phyloP scores from a whole-genome alignment of 768 basidiomycete genomes.

The Psilocybe tampanensis region DNA sequence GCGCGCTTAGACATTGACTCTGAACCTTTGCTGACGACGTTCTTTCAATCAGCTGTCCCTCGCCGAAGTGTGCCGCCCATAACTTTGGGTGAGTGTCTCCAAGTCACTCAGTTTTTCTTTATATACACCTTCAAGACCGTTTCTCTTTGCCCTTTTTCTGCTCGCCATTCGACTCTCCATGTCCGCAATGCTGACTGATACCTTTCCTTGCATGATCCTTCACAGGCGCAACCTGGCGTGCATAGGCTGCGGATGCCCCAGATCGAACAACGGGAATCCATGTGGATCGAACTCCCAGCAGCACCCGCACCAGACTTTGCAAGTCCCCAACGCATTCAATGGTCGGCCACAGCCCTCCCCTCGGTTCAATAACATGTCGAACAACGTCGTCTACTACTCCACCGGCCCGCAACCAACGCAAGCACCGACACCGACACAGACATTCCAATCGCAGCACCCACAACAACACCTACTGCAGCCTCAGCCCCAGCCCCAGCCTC shows the following conservation, averaged over 20 bases:
- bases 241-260: slow-evolving; percentile 73
- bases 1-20: slow-evolving; percentile 16
- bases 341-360: slow-evolving; percentile 22
- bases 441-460: slow-evolving; percentile 17
- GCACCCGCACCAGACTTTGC: slow-evolving; percentile 20
- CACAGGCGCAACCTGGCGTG: slow-evolving; percentile 76
- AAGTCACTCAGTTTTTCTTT: slow-evolving; percentile 7
- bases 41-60: slow-evolving; percentile 50
- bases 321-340: slow-evolving; percentile 13
- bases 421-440: slow-evolving; percentile 17
- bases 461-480: slow-evolving; percentile 18
- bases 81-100: slow-evolving; percentile 76
- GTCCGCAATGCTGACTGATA: slow-evolving; percentile 42
- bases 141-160: slow-evolving; percentile 7
- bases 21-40: slow-evolving; percentile 10
- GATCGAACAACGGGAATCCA: slow-evolving; percentile 17
- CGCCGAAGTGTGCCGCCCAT: slow-evolving; percentile 73
- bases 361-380: slow-evolving; percentile 17
- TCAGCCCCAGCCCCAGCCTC: slow-evolving; percentile 14
- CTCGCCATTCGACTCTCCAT: slow-evolving; percentile 1
- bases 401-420: slow-evolving; percentile 25
- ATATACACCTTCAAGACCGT: slow-evolving; percentile 11
- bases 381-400: slow-evolving; percentile 26
- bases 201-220: slow-evolving; percentile 50
- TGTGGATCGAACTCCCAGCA: slow-evolving; percentile 9